Evolutionary conservation across 2,329 filamentous ascomycete species (phyloP).

Genomic region (Penicillium sclerotiorum): DNA sequence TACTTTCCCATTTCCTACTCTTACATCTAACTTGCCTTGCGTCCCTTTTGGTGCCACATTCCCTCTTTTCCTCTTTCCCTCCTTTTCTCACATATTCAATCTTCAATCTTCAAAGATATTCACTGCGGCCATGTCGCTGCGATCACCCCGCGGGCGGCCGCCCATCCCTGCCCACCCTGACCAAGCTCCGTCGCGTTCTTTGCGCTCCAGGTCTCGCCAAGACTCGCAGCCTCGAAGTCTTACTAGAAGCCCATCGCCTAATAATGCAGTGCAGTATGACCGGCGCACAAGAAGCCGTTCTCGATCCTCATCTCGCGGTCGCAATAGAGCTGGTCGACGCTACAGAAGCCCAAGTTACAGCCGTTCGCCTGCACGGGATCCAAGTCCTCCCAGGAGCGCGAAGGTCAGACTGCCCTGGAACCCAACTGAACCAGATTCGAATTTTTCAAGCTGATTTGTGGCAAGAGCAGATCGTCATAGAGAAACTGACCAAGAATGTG

Average conservation of each 20-base stretch:
- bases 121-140: constrained; percentile 25
- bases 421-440: neutral
- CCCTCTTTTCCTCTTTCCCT: too few relatives aligned
- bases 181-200: constrained; percentile 30
- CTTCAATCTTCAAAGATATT: too few relatives aligned
- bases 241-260: constrained; percentile 31
- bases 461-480: constrained; percentile 76
- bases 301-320: constrained; percentile 37
- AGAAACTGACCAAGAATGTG: constrained; percentile 94
- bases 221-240: constrained; percentile 32
- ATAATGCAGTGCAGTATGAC: constrained; percentile 21
- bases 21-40: too few relatives aligned
- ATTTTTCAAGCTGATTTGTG: neutral
- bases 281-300: constrained; percentile 30
- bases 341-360: constrained; percentile 39
- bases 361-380: constrained; percentile 30
- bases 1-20: neutral
- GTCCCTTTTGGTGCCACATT: too few relatives aligned
- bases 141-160: constrained; percentile 33
- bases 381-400: constrained; percentile 35
- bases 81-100: too few relatives aligned
- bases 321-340: constrained; percentile 43
- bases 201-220: constrained; percentile 37
- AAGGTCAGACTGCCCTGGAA: constrained; percentile 29
- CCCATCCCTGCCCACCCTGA: constrained; percentile 25